Base-by-base conservation (phyloP, 768 basidiomycete species). In the Podaxis rugospora region DNA sequence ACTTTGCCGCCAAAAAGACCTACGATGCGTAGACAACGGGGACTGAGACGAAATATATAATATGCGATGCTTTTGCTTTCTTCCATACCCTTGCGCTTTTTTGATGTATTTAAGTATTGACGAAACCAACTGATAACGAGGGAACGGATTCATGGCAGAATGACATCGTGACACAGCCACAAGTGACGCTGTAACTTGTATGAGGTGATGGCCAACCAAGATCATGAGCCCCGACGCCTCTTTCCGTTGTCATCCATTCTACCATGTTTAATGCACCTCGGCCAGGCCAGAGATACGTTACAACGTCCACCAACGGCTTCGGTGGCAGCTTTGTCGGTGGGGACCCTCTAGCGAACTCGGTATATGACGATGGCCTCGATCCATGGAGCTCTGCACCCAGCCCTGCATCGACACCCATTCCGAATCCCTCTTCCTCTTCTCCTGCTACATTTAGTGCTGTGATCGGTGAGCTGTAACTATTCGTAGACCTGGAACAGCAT, bases 221-320 rank as follows among this genome's bases (percentile, higher is more conserved):
- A 36, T 52, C 35, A 32, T 52, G 32, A 14, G 7, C 16, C 21
- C 18, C 18, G n/a, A 39, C 11, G n/a, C 39, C 18, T n/a, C 10
- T 57, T 32, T 46, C 16, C 36, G 21, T 50, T 50, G 50, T 49
- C 57, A 39, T 44, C 47, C 11, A 9, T 35, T 25, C 27, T 42
- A 76, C 68, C 57, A 93, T 93, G 91, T 93, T 93, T 79, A 93
- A 93, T 78, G 82, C 90, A 54, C 91, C 91, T 57, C 83, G 92
- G 54, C 84, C 86, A 44, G 83, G 80, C 25, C 89, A 89, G 66
- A 78, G 87, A 62, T 91, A 92, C 67, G 78, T 79, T 51, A 75
- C 79, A 37, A 78, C 80, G 18, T 78, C 87, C 1, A 77, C 78
- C 42, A 79, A 76, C 23, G 84, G 84, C 44, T 82, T 92, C 62